Evolutionary conservation across 2,329 filamentous ascomycete species (phyloP).

Genomic region (Ophiocordyceps camponoti-rufipedis): DNA sequence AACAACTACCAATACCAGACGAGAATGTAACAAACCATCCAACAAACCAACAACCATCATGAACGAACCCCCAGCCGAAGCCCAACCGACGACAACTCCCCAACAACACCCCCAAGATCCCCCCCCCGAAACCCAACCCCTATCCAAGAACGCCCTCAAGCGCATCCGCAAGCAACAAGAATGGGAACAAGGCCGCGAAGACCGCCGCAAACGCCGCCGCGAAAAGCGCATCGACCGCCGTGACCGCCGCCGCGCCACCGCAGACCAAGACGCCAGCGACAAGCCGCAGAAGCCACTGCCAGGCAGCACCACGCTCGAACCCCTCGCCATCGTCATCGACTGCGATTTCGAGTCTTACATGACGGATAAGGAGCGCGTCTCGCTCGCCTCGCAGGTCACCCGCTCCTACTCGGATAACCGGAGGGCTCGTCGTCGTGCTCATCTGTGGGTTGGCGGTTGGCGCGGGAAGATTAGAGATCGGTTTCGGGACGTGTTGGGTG

Average conservation of each 20-base stretch:
- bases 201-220: conserved; percentile 33
- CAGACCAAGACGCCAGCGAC: conserved; percentile 21
- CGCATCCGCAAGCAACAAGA: conserved; percentile 52
- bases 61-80: neutral
- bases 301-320: conserved; percentile 21
- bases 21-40: too few species aligned
- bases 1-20: too few species aligned
- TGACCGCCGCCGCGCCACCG: conserved; percentile 29
- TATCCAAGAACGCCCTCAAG: conserved; percentile 81
- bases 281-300: neutral
- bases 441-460: conserved; percentile 66
- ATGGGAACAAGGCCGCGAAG: conserved; percentile 57
- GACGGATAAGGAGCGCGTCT: conserved; percentile 70
- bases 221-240: conserved; percentile 32
- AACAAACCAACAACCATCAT: too few species aligned
- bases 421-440: conserved; percentile 44
- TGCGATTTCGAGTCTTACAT: conserved; percentile 87
- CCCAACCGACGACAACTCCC: neutral
- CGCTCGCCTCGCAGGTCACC: conserved; percentile 67
- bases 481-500: conserved; percentile 57
- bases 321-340: conserved; percentile 70
- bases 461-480: conserved; percentile 55
- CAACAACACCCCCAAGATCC: neutral
- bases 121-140: conserved; percentile 4
- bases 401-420: conserved; percentile 80